A percentile compares a stretch with the other conserved stretches of the same genome.
Conservation (phyloP, 495 filamentous ascomycete species). For the Hyaloscypha variabilis region DNA sequence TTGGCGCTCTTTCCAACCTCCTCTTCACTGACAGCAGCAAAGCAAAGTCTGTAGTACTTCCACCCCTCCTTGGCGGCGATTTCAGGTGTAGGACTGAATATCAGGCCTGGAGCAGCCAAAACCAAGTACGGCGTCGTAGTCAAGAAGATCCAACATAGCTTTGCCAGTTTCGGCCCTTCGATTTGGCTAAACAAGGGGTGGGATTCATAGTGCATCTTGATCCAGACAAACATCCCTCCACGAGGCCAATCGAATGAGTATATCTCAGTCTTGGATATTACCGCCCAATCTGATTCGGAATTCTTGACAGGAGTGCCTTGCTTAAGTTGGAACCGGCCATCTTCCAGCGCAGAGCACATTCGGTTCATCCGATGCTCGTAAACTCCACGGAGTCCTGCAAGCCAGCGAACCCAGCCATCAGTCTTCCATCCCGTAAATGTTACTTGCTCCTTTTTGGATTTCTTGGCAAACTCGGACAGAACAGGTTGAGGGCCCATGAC, state of each 20-base stretch:
- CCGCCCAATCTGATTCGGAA: slow-evolving; percentile 58
- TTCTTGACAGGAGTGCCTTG: slow-evolving; percentile 40
- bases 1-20: slow-evolving; percentile 60
- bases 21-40: slow-evolving; percentile 76
- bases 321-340: slow-evolving; percentile 61
- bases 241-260: slow-evolving; percentile 76
- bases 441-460: slow-evolving; percentile 29
- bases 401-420: slow-evolving; percentile 88
- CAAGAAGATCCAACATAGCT: slow-evolving; percentile 72
- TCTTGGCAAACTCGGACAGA: slow-evolving; percentile 34
- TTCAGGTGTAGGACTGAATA: slow-evolving; percentile 68
- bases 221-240: slow-evolving; percentile 95
- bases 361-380: slow-evolving; percentile 82
- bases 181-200: slow-evolving; percentile 68
- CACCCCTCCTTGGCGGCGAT: slow-evolving; percentile 57
- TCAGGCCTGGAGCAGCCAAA: slow-evolving; percentile 65
- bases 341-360: slow-evolving; percentile 73
- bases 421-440: slow-evolving; percentile 69
- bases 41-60: slow-evolving; percentile 77
- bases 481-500: slow-evolving; percentile 67
- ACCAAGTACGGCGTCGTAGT: slow-evolving; percentile 68
- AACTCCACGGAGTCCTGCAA: slow-evolving; percentile 74
- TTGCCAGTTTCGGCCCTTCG: slow-evolving; percentile 46
- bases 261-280: slow-evolving; percentile 70
- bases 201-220: slow-evolving; percentile 63